A percentile compares a stretch with the other conserved stretches of the same genome.
These are phyloP conservation scores for Phytophthora palmivora DNA, from an alignment of 352 stramenopile genomes.

Conservation along the genomic window DNA sequence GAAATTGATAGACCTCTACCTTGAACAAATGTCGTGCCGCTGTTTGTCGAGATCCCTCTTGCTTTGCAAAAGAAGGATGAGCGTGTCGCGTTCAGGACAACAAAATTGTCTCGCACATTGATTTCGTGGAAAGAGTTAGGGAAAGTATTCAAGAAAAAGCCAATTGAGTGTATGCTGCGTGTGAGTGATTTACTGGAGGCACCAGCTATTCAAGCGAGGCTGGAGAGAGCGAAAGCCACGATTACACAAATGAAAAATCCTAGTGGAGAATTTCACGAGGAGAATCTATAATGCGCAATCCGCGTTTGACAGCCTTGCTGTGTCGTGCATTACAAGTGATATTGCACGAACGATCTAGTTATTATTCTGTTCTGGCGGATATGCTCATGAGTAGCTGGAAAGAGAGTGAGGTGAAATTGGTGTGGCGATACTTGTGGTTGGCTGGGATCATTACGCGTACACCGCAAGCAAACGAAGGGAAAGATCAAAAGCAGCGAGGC, in stretches of 20 bases:
- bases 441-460: slow-evolving; percentile 76
- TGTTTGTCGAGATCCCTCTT: slow-evolving; percentile 84
- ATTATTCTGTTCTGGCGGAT: slow-evolving; percentile 76
- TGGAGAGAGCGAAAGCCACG: slow-evolving; percentile 64
- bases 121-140: slow-evolving; percentile 81
- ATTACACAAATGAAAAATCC: slow-evolving; percentile 81
- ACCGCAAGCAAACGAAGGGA: slow-evolving; percentile 46
- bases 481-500: slow-evolving; percentile 69
- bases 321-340: slow-evolving; percentile 84
- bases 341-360: slow-evolving; percentile 75
- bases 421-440: slow-evolving; percentile 88
- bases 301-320: slow-evolving; percentile 68
- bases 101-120: slow-evolving; percentile 55
- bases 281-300: slow-evolving; percentile 59
- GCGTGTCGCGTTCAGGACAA: slow-evolving; percentile 69
- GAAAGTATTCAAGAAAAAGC: slow-evolving; percentile 64
- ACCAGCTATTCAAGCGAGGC: slow-evolving; percentile 65
- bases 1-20: slow-evolving; percentile 73
- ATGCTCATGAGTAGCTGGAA: slow-evolving; percentile 78
- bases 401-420: slow-evolving; percentile 80
- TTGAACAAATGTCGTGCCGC: slow-evolving; percentile 72
- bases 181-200: slow-evolving; percentile 70
- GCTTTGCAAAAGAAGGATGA: slow-evolving; percentile 73
- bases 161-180: slow-evolving; percentile 71
- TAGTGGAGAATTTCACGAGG: too few species aligned